These are phyloP conservation scores for Penicillium brasilianum DNA, from an alignment of 2,329 filamentous ascomycete species.

Conservation along the genomic window DNA sequence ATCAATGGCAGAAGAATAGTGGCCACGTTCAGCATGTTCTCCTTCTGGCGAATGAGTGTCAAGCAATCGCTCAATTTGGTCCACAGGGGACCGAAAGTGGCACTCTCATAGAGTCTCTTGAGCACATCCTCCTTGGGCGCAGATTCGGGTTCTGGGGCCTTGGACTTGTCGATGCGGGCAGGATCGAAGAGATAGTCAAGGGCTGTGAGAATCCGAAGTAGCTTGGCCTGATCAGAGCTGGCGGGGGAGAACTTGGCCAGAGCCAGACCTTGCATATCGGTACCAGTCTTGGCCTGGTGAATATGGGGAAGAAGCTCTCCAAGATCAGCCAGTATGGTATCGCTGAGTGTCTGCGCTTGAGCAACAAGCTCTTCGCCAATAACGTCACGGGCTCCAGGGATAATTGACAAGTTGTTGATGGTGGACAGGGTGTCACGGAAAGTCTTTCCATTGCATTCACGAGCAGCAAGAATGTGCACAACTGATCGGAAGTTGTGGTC, in stretches of 20 bases:
- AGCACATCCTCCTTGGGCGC: conserved; percentile 82
- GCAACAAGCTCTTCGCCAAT: conserved; percentile 93
- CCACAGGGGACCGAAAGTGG: conserved; percentile 90
- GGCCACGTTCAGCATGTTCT: conserved; percentile 95
- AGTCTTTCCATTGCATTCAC: conserved; percentile 95
- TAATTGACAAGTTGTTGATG: conserved; percentile 96
- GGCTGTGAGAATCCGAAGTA: conserved; percentile 88
- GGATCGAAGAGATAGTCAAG: conserved; percentile 94
- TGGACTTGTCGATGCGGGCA: conserved; percentile 64
- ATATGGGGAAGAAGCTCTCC: conserved; percentile 86
- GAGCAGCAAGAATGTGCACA: conserved; percentile 94
- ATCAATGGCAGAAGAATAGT: conserved; percentile 94
- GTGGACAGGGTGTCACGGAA: conserved; percentile 97
- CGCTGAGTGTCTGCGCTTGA: conserved; percentile 82
- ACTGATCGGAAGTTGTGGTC: conserved; percentile 88
- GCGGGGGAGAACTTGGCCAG: conserved; percentile 94
- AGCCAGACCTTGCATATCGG: conserved; percentile 93
- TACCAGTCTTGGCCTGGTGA: conserved; percentile 81
- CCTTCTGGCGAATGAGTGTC: conserved; percentile 83
- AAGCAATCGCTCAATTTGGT: conserved; percentile 88
- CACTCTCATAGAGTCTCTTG: conserved; percentile 84
- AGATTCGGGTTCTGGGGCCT: conserved; percentile 58
- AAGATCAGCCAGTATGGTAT: conserved; percentile 82
- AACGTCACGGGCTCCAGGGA: conserved; percentile 84
- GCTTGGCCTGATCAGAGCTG: conserved; percentile 94